Conservation (phyloP, 305 asterid genomes). For the Solanum chacoense region DNA sequence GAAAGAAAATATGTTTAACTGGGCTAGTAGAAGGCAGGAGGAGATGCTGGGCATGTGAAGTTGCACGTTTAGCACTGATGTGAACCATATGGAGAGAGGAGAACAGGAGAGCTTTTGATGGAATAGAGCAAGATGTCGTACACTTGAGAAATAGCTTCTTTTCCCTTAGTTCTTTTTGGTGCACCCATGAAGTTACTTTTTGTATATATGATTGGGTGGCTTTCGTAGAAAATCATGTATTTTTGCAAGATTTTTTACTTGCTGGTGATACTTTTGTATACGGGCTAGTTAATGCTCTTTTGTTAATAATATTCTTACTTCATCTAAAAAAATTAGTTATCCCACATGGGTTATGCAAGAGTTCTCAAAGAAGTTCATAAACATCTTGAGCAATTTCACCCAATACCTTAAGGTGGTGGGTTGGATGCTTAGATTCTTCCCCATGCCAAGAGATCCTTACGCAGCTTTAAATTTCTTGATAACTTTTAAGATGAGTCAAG, state of each 20-base stretch:
- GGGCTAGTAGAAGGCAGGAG: background rate
- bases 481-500: background rate
- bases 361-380: background rate
- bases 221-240: background rate
- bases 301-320: background rate
- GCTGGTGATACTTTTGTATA: background rate
- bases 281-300: background rate
- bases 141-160: background rate
- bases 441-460: background rate
- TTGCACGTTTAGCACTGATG: background rate
- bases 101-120: background rate
- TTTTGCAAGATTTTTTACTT: background rate
- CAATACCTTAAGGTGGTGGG: background rate
- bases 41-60: background rate
- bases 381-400: background rate
- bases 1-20: background rate
- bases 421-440: background rate
- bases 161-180: background rate
- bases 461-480: background rate
- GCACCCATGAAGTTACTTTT: background rate
- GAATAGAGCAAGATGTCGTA: background rate
- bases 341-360: background rate
- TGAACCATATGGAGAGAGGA: background rate
- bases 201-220: background rate
- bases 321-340: background rate